These are phyloP conservation scores for Zopfochytrium polystomum DNA, from an alignment of 371 early-diverging fungal genomes.

Conservation along the genomic window DNA sequence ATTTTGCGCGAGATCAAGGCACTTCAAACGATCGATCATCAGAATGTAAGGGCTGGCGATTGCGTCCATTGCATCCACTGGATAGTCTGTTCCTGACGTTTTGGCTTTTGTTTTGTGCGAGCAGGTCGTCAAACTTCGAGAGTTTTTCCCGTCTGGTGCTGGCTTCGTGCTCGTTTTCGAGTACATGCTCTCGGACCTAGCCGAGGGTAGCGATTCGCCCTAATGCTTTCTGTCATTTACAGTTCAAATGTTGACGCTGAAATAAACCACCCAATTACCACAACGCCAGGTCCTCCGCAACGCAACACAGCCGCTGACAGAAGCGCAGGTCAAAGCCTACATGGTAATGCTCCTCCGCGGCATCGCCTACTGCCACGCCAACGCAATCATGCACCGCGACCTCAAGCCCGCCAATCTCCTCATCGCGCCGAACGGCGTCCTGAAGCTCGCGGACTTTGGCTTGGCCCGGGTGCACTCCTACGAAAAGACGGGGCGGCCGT, in stretches of 20 bases:
- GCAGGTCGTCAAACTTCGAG: slow-evolving; percentile 44
- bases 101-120: slow-evolving; percentile 57
- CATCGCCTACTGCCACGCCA: slow-evolving; percentile 47
- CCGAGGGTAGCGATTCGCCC: slow-evolving; percentile 36
- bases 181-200: slow-evolving; percentile 47
- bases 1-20: slow-evolving; percentile 55
- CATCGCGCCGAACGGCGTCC: slow-evolving; percentile 48
- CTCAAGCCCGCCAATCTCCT: slow-evolving; percentile 59
- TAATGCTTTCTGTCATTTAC: too few species aligned
- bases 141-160: slow-evolving; percentile 46
- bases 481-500: slow-evolving; percentile 30
- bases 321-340: slow-evolving; percentile 51
- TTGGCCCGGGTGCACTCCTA: slow-evolving; percentile 35
- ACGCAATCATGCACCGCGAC: slow-evolving; percentile 53
- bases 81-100: neutral
- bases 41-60: slow-evolving; percentile 34
- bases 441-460: slow-evolving; percentile 60
- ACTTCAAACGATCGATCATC: slow-evolving; percentile 46
- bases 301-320: slow-evolving; percentile 40
- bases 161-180: slow-evolving; percentile 50
- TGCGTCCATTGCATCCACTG: neutral
- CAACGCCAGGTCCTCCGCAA: slow-evolving; percentile 35
- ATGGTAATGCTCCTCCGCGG: slow-evolving; percentile 51
- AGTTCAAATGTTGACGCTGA: slow-evolving; percentile 1
- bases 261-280: neutral